Evolutionary conservation across 2,329 filamentous ascomycete species (phyloP), one percentile per base, ranked within the genome.

Genomic region (Pseudogymnoascus sp.): DNA sequence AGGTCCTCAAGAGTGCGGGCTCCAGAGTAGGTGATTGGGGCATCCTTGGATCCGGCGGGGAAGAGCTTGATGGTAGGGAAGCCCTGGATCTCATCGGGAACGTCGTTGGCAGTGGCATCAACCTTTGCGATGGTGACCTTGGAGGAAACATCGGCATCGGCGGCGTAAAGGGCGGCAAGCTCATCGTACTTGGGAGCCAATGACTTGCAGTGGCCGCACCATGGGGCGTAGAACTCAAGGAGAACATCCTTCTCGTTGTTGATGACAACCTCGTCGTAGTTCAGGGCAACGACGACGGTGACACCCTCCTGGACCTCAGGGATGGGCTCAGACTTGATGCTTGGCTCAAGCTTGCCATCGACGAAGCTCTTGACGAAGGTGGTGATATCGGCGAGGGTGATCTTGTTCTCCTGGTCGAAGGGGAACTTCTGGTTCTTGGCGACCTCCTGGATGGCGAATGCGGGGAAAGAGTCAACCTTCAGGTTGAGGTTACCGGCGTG

Each of bases 1-100:
- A 99, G 85, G 76, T 97, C 95, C 81, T 96, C 91, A 64, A 97
- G 80, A 63, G 91, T 95, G 73, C 95, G 91, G 68, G 88, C 85
- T 71, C 95, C 95, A 68, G 82, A 84, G 85, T 97, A 99, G 71
- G 91, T 91, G 67, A 97, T 78, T 65, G 95, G 90, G 70, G 86
- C 81, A 73, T 84, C 83, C 87, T 99, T 99, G 78, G 84, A 83
- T 73, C 92, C 93, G 71, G 95, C 95, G 68, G 91, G 86, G 89
- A 86, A 99, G 70, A 99, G 86, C 86, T 97, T 97, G 85, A 99
- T 97, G 77, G 95, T 99, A 64, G 95, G 95, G 89, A 99, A 99
- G 68, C 95, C 95, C 78, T 91, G 86, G 74, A 99, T 91, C 81
- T 96, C 91, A 78, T 97, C 93, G 64, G 95, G 95, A 64, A 97